Percentiles rank a stretch among this genome's conserved stretches.
Conservation (phyloP, 768 basidiomycete species). For the Cyclocybe aegerita region DNA sequence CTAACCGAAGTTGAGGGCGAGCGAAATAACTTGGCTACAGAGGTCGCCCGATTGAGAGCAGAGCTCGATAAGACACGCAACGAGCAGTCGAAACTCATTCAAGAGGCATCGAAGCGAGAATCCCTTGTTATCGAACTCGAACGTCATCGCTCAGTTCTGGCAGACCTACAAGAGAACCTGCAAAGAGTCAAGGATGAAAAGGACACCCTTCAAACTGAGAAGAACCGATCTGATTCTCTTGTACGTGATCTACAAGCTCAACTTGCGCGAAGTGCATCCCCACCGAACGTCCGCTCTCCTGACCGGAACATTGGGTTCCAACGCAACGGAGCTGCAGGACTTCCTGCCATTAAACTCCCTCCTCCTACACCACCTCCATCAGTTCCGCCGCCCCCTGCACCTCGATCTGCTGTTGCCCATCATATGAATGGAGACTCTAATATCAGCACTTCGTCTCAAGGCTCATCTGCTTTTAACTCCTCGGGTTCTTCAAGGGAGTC, state of each 20-base stretch:
- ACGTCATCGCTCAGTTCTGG: constrained; percentile 70
- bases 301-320: constrained; percentile 56
- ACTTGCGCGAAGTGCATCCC: constrained; percentile 55
- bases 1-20: constrained; percentile 45
- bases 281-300: constrained; percentile 52
- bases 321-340: constrained; percentile 43
- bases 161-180: constrained; percentile 75
- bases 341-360: constrained; percentile 75
- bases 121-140: constrained; percentile 76
- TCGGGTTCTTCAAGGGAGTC: constrained; percentile 71
- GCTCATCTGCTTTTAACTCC: constrained; percentile 49
- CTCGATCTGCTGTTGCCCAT: constrained; percentile 38
- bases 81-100: constrained; percentile 62
- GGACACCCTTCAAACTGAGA: constrained; percentile 73
- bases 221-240: constrained; percentile 61
- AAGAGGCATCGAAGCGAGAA: constrained; percentile 74
- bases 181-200: constrained; percentile 83
- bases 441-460: constrained; percentile 60
- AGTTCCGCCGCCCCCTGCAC: constrained; percentile 82
- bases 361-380: constrained; percentile 88
- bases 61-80: constrained; percentile 59
- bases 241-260: constrained; percentile 82
- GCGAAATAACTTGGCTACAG: constrained; percentile 40
- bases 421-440: constrained; percentile 48
- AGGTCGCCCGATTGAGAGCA: constrained; percentile 51